Percentiles rank a stretch among this genome's conserved stretches.
Conservation (phyloP, 2,329 filamentous ascomycete genomes). For the Botrytis fabae region DNA sequence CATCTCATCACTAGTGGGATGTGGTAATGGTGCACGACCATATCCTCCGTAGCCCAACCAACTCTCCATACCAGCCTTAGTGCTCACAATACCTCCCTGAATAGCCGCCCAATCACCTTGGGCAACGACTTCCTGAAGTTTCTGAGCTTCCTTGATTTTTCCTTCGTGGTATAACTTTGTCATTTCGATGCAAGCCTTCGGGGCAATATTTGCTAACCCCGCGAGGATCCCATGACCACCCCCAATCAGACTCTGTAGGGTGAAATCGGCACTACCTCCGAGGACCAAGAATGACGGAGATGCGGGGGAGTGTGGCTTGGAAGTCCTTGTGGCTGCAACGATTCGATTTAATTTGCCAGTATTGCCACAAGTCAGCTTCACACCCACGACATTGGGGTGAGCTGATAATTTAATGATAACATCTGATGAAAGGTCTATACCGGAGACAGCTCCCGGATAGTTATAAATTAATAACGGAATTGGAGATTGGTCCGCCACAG, state of each 20-base stretch:
- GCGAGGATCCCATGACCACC: slow-evolving; percentile 72
- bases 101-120: slow-evolving; percentile 70
- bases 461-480: slow-evolving; percentile 84
- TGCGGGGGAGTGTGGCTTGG: slow-evolving; percentile 43
- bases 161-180: slow-evolving; percentile 61
- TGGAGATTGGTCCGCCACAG: slow-evolving; percentile 66
- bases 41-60: slow-evolving; percentile 64
- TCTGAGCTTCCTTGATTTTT: slow-evolving; percentile 58
- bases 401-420: slow-evolving; percentile 75
- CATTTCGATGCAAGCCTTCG: slow-evolving; percentile 63
- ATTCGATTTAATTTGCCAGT: slow-evolving; percentile 60
- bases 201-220: slow-evolving; percentile 70
- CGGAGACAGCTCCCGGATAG: slow-evolving; percentile 83
- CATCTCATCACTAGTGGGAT: slow-evolving; percentile 51
- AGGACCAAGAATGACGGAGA: slow-evolving; percentile 63
- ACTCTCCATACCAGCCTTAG: slow-evolving; percentile 63
- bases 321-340: slow-evolving; percentile 57
- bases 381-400: slow-evolving; percentile 83
- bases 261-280: slow-evolving; percentile 74
- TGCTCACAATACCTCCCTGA: slow-evolving; percentile 66
- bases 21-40: slow-evolving; percentile 51
- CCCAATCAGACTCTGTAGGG: slow-evolving; percentile 66
- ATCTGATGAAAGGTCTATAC: slow-evolving; percentile 87
- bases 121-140: slow-evolving; percentile 64
- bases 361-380: slow-evolving; percentile 91